A percentile compares a stretch with the other conserved stretches of the same genome.
Evolutionary conservation across 306 rosid species (phyloP).

Genomic region (Cotoneaster glaucophyllus): DNA sequence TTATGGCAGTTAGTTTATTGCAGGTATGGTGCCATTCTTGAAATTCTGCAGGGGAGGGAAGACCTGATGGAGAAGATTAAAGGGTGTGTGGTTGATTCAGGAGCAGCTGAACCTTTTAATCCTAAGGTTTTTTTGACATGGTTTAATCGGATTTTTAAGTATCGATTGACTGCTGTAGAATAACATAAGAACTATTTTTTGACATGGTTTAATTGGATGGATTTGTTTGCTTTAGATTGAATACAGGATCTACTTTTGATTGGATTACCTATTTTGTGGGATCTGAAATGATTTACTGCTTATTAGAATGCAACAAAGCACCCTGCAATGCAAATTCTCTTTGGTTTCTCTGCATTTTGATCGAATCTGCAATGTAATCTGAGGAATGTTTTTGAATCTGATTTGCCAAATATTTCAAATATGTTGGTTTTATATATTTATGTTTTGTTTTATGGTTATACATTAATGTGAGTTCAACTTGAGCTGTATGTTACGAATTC

Average conservation of each 20-base stretch:
- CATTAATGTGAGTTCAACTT: not conserved
- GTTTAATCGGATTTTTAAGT: not conserved
- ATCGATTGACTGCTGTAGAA: not conserved
- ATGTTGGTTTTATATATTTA: not conserved
- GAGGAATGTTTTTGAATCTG: not conserved
- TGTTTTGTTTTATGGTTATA: not conserved
- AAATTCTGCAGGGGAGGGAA: constrained; percentile 31
- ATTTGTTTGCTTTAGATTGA: not conserved
- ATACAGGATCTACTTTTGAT: not conserved
- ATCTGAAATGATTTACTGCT: not conserved
- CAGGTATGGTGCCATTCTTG: constrained; percentile 78
- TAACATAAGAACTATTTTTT: not conserved
- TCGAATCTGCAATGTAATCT: not conserved
- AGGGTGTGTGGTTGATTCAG: constrained; percentile 85
- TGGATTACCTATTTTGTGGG: not conserved
- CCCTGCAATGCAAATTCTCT: not conserved
- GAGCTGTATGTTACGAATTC: not conserved
- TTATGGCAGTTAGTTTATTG: not conserved
- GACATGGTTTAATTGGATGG: not conserved
- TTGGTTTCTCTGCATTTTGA: not conserved
- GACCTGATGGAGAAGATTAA: constrained; percentile 59
- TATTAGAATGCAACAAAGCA: not conserved
- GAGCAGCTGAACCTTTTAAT: constrained; percentile 76
- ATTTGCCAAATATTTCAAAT: not conserved
- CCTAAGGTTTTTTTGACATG: constrained; percentile 50